phyloP scores from a whole-genome alignment of 768 basidiomycete species.

The Rhizopogon roseolus region DNA sequence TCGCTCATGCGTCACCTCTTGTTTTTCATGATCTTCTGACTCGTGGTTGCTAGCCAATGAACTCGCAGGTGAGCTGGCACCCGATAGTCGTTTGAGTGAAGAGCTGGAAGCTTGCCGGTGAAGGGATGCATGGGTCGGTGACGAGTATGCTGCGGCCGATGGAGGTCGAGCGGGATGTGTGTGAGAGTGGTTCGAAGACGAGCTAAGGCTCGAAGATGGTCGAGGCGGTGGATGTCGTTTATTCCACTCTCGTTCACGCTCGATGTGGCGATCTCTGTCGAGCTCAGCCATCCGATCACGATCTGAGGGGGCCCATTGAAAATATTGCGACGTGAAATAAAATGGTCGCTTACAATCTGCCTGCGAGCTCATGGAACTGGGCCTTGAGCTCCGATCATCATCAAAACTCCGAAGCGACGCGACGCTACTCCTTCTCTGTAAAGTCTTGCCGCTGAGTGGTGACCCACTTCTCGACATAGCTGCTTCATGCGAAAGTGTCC shows the following conservation, averaged over 20 bases:
- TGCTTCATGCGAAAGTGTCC: slow-evolving; percentile 15
- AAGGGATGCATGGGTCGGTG: slow-evolving; percentile 25
- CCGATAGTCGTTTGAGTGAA: slow-evolving; percentile 12
- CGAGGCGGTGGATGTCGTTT: slow-evolving; percentile 35
- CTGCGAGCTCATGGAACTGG: slow-evolving; percentile 44
- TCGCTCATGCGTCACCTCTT: slow-evolving; percentile 43
- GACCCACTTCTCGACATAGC: slow-evolving; percentile 6
- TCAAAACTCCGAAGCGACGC: slow-evolving; percentile 40
- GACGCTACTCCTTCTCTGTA: slow-evolving; percentile 30
- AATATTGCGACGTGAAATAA: neutral
- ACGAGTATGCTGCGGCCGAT: slow-evolving; percentile 31
- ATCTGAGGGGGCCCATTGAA: slow-evolving; percentile 27
- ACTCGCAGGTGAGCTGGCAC: slow-evolving; percentile 38
- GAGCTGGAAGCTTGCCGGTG: slow-evolving; percentile 30
- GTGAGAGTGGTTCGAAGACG: slow-evolving; percentile 27
- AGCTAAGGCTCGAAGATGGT: slow-evolving; percentile 40
- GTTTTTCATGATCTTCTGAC: slow-evolving; percentile 23
- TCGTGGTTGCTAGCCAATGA: slow-evolving; percentile 28
- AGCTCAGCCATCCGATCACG: slow-evolving; percentile 37
- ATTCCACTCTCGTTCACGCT: slow-evolving; percentile 56
- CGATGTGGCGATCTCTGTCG: slow-evolving; percentile 39
- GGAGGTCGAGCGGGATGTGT: slow-evolving; percentile 37
- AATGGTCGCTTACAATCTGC: slow-evolving; percentile 42
- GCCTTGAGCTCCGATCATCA: slow-evolving; percentile 34
- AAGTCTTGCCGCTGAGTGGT: slow-evolving; percentile 4